These are phyloP conservation scores for Biscutella laevigata DNA, from an alignment of 441 rosid species.

Conservation along the genomic window DNA sequence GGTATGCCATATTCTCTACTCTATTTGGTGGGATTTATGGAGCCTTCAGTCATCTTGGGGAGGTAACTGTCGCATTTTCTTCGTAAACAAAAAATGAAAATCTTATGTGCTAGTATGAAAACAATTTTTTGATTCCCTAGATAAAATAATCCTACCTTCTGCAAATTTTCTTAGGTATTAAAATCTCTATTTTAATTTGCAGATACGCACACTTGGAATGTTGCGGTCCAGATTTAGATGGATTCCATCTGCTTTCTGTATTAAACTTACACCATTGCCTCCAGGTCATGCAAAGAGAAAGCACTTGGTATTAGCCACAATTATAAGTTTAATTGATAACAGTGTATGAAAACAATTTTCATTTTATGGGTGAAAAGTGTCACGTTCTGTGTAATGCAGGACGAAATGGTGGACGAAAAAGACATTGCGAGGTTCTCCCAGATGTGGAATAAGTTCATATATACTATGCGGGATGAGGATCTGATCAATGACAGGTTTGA, in stretches of 20 bases:
- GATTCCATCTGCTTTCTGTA: constrained; percentile 89
- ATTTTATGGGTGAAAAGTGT: constrained; percentile 16
- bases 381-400: constrained; percentile 41
- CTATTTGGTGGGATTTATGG: constrained; percentile 87
- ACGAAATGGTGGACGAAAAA: constrained; percentile 24
- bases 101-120: constrained; percentile 2
- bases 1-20: constrained; percentile 89
- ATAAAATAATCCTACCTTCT: no score
- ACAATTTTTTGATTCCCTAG: constrained; percentile 2
- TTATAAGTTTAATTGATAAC: neutral
- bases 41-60: constrained; percentile 95
- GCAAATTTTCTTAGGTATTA: neutral
- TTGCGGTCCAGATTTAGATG: constrained; percentile 94
- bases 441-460: constrained; percentile 95
- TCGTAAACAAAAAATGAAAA: constrained; percentile 5
- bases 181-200: neutral
- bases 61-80: constrained; percentile 47
- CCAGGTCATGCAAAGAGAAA: constrained; percentile 66
- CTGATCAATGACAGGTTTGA: constrained; percentile 94
- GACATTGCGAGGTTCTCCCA: constrained; percentile 99
- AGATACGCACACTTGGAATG: constrained; percentile 97
- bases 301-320: constrained; percentile 5
- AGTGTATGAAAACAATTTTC: neutral
- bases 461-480: constrained; percentile 97
- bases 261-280: constrained; percentile 80